Evolutionary conservation across 2,329 filamentous ascomycete species (phyloP).

Genomic region (Lecanosticta acicola): DNA sequence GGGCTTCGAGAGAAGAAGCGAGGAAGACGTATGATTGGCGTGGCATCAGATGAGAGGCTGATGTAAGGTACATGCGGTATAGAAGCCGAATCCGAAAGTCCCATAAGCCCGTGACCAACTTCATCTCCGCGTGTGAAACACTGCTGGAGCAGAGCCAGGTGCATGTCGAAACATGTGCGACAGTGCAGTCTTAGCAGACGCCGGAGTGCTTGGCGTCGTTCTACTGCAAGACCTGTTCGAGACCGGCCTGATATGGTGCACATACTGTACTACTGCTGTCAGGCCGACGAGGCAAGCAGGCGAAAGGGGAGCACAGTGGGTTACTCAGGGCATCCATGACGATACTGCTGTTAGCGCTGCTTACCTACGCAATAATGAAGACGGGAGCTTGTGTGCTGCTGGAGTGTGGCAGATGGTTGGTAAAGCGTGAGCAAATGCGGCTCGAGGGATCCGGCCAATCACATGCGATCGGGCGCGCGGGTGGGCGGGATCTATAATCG

Average conservation of each 20-base stretch:
- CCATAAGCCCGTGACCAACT: not conserved
- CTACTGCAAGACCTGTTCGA: not conserved
- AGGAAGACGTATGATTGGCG: too few species aligned
- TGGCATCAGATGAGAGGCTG: constrained; percentile 6
- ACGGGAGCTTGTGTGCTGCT: too few species aligned
- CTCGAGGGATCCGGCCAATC: not conserved
- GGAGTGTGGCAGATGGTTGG: not conserved
- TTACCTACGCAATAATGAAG: not conserved
- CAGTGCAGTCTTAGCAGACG: not conserved
- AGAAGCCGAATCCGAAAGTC: not conserved
- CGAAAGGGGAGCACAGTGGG: too few species aligned
- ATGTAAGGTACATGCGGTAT: not conserved
- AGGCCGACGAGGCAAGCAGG: not conserved
- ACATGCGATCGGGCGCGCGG: too few species aligned
- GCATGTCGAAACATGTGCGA: not conserved
- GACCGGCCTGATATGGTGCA: not conserved
- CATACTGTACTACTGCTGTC: too few species aligned
- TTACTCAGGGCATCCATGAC: not conserved
- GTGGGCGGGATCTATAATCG: not conserved
- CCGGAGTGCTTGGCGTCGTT: not conserved
- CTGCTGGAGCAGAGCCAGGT: not conserved
- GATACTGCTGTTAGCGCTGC: not conserved
- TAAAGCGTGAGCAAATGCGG: not conserved
- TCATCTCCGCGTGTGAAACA: not conserved
- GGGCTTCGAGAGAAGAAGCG: too few species aligned